Percentiles rank a stretch among this genome's conserved stretches.
Evolutionary conservation across 2,329 filamentous ascomycete species (phyloP).

Genomic region (Daldinia eschscholtzii): DNA sequence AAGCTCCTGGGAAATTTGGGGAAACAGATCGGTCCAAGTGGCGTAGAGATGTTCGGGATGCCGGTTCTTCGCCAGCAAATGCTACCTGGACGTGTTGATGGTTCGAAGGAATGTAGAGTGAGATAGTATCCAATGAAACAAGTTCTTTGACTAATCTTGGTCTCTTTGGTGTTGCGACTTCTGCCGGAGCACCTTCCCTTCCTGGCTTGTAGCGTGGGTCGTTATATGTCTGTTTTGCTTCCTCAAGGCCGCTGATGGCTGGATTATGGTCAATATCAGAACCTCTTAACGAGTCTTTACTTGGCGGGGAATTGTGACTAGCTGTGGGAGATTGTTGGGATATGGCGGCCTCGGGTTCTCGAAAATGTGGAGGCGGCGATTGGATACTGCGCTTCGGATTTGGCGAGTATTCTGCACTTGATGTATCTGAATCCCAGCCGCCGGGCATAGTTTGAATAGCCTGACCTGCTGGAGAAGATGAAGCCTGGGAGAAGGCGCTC

Average conservation of each 20-base stretch:
- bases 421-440: slow-evolving; percentile 61
- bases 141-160: slow-evolving; percentile 69
- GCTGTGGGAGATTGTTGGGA: slow-evolving; percentile 8
- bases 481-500: slow-evolving; percentile 73
- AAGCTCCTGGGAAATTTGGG: slow-evolving; percentile 71
- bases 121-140: slow-evolving; percentile 63
- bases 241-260: slow-evolving; percentile 45
- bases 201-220: slow-evolving; percentile 40
- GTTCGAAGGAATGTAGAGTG: slow-evolving; percentile 66
- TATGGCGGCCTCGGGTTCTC: slow-evolving; percentile 2
- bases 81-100: slow-evolving; percentile 60
- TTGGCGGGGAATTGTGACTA: slow-evolving; percentile 3
- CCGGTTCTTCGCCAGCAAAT: slow-evolving; percentile 36
- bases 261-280: slow-evolving; percentile 16
- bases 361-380: slow-evolving; percentile 8
- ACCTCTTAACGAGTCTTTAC: background rate
- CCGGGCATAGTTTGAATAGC: slow-evolving; percentile 62
- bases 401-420: slow-evolving; percentile 42
- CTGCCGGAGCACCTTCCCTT: slow-evolving; percentile 41
- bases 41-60: slow-evolving; percentile 15
- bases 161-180: slow-evolving; percentile 64
- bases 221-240: slow-evolving; percentile 34
- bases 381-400: slow-evolving; percentile 29
- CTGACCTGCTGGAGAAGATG: slow-evolving; percentile 45
- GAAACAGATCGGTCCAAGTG: slow-evolving; percentile 53